Evolutionary conservation across 108 stramenopile genomes (phyloP).

Genomic region (Cyclotella choctawhatcheeana): DNA sequence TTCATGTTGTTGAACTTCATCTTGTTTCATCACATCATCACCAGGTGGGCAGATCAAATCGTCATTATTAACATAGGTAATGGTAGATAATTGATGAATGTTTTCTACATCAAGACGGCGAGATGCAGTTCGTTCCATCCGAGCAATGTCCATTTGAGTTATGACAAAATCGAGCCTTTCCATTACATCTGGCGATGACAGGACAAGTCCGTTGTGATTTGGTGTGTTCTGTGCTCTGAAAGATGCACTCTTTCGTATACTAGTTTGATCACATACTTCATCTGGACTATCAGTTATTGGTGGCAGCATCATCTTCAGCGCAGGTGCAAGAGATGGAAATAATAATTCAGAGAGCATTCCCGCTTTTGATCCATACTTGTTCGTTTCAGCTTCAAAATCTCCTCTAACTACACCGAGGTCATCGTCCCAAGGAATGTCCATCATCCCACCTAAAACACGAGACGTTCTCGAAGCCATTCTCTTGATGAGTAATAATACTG

Average conservation of each 20-base stretch:
- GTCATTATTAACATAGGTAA: constrained; percentile 56
- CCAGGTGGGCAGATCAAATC: constrained; percentile 19
- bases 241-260: not conserved
- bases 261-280: too few species aligned
- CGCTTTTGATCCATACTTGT: too few species aligned
- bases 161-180: constrained; percentile 75
- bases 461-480: constrained; percentile 3
- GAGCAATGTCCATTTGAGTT: constrained; percentile 77
- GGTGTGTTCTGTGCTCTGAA: not conserved
- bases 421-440: constrained; percentile 6
- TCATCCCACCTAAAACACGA: constrained; percentile 11
- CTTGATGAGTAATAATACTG: not conserved
- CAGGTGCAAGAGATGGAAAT: not conserved
- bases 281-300: not conserved
- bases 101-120: constrained; percentile 71
- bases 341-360: too few species aligned
- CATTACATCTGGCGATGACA: constrained; percentile 7
- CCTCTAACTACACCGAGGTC: not conserved
- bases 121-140: constrained; percentile 76
- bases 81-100: constrained; percentile 65
- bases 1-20: not conserved
- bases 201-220: not conserved
- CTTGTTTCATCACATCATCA: constrained; percentile 5
- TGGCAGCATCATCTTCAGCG: constrained; percentile 6
- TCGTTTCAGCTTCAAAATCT: not conserved